A percentile compares a stretch with the other conserved stretches of the same genome.
Evolutionary conservation across 2,329 filamentous ascomycete species (phyloP).

Genomic region (Penicillium sp.): DNA sequence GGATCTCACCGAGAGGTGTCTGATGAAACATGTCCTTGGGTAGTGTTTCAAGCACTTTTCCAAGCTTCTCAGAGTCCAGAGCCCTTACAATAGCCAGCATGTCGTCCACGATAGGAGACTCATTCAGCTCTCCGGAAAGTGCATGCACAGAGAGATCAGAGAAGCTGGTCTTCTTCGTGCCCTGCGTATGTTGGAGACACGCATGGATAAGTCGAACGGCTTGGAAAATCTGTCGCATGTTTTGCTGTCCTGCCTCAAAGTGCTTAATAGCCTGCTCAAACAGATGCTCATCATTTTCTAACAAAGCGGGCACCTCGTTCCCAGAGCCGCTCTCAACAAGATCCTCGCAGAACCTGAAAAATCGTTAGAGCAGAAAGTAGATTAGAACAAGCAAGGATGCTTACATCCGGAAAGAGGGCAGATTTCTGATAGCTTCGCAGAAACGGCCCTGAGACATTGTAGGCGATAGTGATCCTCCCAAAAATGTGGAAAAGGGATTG

Average conservation of each 20-base stretch:
- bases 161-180: conserved; percentile 29
- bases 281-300: conserved; percentile 52
- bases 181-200: conserved; percentile 30
- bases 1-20: conserved; percentile 41
- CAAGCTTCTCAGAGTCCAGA: conserved; percentile 51
- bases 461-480: conserved; percentile 31
- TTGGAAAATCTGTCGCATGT: conserved; percentile 39
- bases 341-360: conserved; percentile 41
- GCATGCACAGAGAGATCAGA: conserved; percentile 42
- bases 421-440: conserved; percentile 56
- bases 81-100: conserved; percentile 54
- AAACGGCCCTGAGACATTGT: conserved; percentile 41
- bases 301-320: conserved; percentile 42
- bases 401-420: conserved; percentile 55
- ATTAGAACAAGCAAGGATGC: conserved; percentile 1
- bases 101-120: conserved; percentile 52
- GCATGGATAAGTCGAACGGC: conserved; percentile 29
- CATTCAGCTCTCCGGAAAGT: conserved; percentile 53
- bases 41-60: conserved; percentile 41
- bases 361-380: conserved; percentile 13
- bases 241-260: conserved; percentile 40
- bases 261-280: conserved; percentile 41
- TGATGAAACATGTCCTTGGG: conserved; percentile 34
- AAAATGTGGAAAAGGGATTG: conserved; percentile 55
- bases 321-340: conserved; percentile 38